Base-by-base conservation (phyloP, 2,329 filamentous ascomycete genomes). In the Onygenales sp. region DNA sequence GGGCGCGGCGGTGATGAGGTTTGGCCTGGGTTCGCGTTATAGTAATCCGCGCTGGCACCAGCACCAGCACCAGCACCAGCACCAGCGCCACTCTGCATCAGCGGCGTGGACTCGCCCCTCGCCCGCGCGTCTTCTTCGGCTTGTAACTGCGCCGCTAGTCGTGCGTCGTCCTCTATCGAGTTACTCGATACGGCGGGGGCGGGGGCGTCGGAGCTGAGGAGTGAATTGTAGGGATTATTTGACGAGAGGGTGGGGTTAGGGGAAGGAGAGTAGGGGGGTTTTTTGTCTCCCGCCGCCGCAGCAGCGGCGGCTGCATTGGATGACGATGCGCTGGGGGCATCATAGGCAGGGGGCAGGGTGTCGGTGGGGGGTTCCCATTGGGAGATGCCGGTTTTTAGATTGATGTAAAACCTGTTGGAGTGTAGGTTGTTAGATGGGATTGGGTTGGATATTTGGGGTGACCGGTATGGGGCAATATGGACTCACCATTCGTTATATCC, bases 361-460 rank as follows among this genome's bases (percentile, higher is more conserved):
- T 67, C 63, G 5, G 55, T 50, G 40, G 53, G 51, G 52, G 70
- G 85, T 4, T 95, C 87, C 91, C 91, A 96, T 78, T 92, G 87
- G 4, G 91, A 95, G 66, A 86, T 79, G 64, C 93, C 93, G 59
- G 90, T 95, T 70, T 84, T 81, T 56, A 87, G 81, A 74, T 96
- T 93, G 56, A 95, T 87, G 74, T 87, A 96, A 80, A 93, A 95
- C 85, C 86, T 89, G 51, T 66, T 56, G 60, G 52, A 49, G 53
- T 17, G 55, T 42, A 17, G 48, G 43, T 13, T 46, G 14, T 42
- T 6, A 51, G 14, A 37, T 14, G 36, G 4, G 7, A 14, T 44
- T 3, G 52, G 17, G 36, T n/a, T 32, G 3, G 8, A n/a, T 45
- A 27, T 9, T 3, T 4, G 21, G 21, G 17, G 10, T 37, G 48